Conservation (phyloP, 2,329 filamentous ascomycete species). For the Aspergillus tanneri region DNA sequence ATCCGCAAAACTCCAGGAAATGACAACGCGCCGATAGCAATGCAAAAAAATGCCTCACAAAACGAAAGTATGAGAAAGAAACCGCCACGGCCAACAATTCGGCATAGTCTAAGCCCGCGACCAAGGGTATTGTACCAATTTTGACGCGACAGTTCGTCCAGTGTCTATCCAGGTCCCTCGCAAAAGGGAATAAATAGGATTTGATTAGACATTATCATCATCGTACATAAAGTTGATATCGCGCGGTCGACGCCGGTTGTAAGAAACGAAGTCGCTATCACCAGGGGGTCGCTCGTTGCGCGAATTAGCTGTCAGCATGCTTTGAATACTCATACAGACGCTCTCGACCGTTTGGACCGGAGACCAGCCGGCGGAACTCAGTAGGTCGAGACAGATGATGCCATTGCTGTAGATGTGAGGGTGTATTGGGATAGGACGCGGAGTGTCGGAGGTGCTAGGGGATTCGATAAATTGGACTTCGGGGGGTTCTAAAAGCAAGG, state of each 20-base stretch:
- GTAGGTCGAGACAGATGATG: constrained; percentile 94
- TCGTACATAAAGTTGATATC: constrained; percentile 96
- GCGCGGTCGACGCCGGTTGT: constrained; percentile 73
- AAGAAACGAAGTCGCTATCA: constrained; percentile 82
- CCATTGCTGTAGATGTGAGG: constrained; percentile 98
- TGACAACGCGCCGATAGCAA: background rate
- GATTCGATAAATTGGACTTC: constrained; percentile 84
- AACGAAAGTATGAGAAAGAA: constrained; percentile 2
- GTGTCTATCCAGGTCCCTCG: background rate
- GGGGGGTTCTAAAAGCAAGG: constrained; percentile 67
- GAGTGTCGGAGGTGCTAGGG: constrained; percentile 39
- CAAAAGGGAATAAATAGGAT: background rate
- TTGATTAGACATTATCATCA: constrained; percentile 69
- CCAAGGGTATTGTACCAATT: too few relatives aligned
- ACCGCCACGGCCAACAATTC: background rate
- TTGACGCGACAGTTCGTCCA: too few relatives aligned
- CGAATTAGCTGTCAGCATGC: constrained; percentile 94
- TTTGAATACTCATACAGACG: constrained; percentile 95
- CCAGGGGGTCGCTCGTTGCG: constrained; percentile 88
- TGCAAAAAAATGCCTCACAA: background rate
- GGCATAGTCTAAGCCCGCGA: too few relatives aligned
- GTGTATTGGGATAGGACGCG: constrained; percentile 78
- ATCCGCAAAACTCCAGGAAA: background rate
- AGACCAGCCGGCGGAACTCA: constrained; percentile 86
- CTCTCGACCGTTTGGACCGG: constrained; percentile 97